Evolutionary conservation across 441 rosid genomes (phyloP), one percentile per base, ranked within the genome.

Genomic region (Biscutella laevigata): DNA sequence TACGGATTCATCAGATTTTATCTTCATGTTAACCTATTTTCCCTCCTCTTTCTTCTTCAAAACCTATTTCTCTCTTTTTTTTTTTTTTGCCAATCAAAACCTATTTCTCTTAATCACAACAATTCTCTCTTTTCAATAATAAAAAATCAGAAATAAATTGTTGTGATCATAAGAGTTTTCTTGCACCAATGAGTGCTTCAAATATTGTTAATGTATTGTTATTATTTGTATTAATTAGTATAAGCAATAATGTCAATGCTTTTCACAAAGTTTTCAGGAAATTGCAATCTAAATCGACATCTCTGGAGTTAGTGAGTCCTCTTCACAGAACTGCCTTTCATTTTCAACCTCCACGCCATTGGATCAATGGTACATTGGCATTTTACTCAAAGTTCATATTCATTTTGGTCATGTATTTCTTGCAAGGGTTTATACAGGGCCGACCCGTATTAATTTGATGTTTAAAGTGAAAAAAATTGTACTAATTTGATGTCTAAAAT

Each of bases 321-420:
- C 49, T 74, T 27, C 77, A 74, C 29, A 46, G 74, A 58, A 82
- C 90, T 0, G 79, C 48, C 1, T 84, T 54, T 38, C 94, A 87
- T 47, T 87, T 84, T 57, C 90, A 84, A 60, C 94, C 96, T 57
- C 84, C 80, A 0, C 71, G 30, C 62, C 64, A 82, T 53, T 87
- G 94, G 94, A 80, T 84, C 54, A 87, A 82, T 43, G 94, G 88
- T 84, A 71, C 25, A 4, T 37, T 39, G 5, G 2, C 34, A 33
- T 14, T 11, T 53, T 14, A 6, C n/a, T 22, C 46, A 20, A 16
- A 20, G 11, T 48, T 48, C 35, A 37, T 28, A 9, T 12, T 9
- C 36, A 27, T 20, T 13, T n/a, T n/a, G n/a, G n/a, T n/a, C n/a
- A n/a, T n/a, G n/a, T n/a, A n/a, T n/a, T n/a, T n/a, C n/a, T n/a